These are phyloP conservation scores for Apiospora saccharicola DNA, from an alignment of 2,329 filamentous ascomycete species.

Conservation along the genomic window DNA sequence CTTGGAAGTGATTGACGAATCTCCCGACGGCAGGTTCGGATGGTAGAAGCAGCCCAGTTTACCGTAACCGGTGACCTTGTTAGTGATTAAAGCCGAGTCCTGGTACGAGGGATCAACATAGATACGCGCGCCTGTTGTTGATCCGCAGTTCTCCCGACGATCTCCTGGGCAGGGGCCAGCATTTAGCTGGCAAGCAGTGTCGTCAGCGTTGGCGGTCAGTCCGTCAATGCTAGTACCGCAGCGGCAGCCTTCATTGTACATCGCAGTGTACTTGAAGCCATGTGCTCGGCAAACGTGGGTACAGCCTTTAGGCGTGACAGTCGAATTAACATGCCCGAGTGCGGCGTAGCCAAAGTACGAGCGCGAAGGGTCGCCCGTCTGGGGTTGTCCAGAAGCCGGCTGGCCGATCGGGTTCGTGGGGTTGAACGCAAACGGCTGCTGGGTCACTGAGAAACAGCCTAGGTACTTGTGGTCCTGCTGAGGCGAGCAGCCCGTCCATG, in stretches of 20 bases:
- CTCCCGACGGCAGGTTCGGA: background rate
- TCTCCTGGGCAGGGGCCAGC: constrained; percentile 37
- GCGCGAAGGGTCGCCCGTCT: background rate
- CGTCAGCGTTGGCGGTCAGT: background rate
- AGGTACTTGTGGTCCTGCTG: constrained; percentile 25
- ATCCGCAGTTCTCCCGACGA: constrained; percentile 38
- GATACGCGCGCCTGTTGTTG: constrained; percentile 33
- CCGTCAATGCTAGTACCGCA: constrained; percentile 33
- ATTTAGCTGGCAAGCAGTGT: background rate
- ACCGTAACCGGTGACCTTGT: background rate
- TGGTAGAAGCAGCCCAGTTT: background rate
- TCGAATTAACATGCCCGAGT: constrained; percentile 21
- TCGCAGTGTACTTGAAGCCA: constrained; percentile 38
- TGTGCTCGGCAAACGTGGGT: constrained; percentile 35
- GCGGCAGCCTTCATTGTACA: constrained; percentile 34
- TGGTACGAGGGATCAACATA: constrained; percentile 40
- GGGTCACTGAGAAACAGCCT: background rate
- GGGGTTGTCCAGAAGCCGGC: no score
- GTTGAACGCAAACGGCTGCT: background rate
- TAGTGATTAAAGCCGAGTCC: constrained; percentile 22
- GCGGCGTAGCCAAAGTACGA: background rate
- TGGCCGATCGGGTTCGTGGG: background rate
- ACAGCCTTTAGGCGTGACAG: constrained; percentile 38
- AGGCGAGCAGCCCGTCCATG: constrained; percentile 24
- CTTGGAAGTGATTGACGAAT: no score